Evolutionary conservation across 768 basidiomycete genomes (phyloP), one percentile per base, ranked within the genome.

Genomic region (Trichaptum fuscoviolaceum): DNA sequence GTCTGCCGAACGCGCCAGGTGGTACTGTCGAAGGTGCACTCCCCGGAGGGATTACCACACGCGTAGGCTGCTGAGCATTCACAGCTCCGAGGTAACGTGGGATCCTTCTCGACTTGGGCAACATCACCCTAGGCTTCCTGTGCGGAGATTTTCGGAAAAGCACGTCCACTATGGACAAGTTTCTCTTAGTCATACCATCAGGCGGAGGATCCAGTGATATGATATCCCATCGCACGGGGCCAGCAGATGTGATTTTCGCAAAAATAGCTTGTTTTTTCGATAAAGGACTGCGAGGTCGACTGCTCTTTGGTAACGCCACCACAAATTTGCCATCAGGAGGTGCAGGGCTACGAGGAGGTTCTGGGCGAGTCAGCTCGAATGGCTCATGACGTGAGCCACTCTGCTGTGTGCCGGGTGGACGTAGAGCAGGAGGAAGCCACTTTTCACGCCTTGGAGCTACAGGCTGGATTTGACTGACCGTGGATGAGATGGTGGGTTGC

Each of bases 151-250:
- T 81, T 57, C 70, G 64, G 75, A 92, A 90, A 36, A 93, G 75
- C 52, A 88, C 73, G 30, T 89, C 86, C 69, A 90, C 88, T 57
- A 91, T 66, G 23, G 85, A 85, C 60, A 89, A 79, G 66, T 89
- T 88, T 61, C 83, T 80, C 58, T 77, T 83, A 64, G 70, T 84
- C 85, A 88, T 88, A 62, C 84, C 87, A 65, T 84, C 83, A 17
- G 89, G 81, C 20, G 89, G 88, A 63, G 92, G 91, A 35, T 86
- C 84, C 76, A 88, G 91, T 2, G 89, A 88, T 30, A 90, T 78
- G 27, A 87, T 82, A 64, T 93, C 91, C 77, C 85, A 82, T 58
- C 88, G 84, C 30, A 84, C 71, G 27, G 76, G 79, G 35, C 63
- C 69, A n/a, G 64, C 57, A 4, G 75, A 71, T 4, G 77, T 73